A percentile compares a stretch with the other conserved stretches of the same genome.
These are phyloP conservation scores for Vitis labrusca DNA, from an alignment of 164 flowering plant genomes.

Conservation along the genomic window DNA sequence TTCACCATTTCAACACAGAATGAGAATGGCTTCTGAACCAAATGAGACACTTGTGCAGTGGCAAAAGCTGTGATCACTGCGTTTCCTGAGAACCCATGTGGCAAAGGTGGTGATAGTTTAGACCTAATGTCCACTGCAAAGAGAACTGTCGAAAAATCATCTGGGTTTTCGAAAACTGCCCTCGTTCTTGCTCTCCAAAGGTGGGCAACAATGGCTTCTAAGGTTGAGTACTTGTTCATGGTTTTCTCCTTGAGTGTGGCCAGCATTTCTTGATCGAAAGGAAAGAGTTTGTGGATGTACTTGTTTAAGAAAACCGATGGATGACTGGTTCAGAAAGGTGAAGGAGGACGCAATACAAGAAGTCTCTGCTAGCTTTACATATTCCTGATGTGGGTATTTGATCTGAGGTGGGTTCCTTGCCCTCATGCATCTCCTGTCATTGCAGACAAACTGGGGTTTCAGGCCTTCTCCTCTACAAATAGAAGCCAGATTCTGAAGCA, in stretches of 20 bases:
- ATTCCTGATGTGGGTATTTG: too few species aligned
- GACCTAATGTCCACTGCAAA: conserved; percentile 46
- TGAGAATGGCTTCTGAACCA: conserved; percentile 30
- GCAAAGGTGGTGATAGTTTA: conserved; percentile 32
- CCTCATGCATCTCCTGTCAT: conserved; percentile 26
- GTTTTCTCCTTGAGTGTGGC: conserved; percentile 29
- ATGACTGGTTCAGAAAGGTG: conserved; percentile 10
- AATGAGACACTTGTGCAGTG: conserved; percentile 31
- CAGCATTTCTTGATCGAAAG: conserved; percentile 31
- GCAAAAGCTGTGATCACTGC: conserved; percentile 53
- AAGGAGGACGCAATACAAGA: conserved; percentile 28
- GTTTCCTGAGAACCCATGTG: conserved; percentile 39
- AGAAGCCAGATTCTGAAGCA: conserved; percentile 38
- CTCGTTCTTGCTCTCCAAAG: conserved; percentile 42
- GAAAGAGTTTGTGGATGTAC: conserved; percentile 31
- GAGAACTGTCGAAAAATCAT: conserved; percentile 28
- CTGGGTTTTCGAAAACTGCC: conserved; percentile 26
- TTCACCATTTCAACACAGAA: conserved; percentile 35
- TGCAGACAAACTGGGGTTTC: conserved; percentile 17
- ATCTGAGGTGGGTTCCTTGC: conserved; percentile 38
- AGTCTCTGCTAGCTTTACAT: not conserved
- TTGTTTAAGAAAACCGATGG: conserved; percentile 17
- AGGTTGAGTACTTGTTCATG: conserved; percentile 34
- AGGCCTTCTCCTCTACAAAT: conserved; percentile 42
- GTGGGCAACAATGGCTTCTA: conserved; percentile 45